These are phyloP conservation scores for Diaporthe batatas DNA, from an alignment of 2,329 filamentous ascomycete genomes.

Conservation along the genomic window DNA sequence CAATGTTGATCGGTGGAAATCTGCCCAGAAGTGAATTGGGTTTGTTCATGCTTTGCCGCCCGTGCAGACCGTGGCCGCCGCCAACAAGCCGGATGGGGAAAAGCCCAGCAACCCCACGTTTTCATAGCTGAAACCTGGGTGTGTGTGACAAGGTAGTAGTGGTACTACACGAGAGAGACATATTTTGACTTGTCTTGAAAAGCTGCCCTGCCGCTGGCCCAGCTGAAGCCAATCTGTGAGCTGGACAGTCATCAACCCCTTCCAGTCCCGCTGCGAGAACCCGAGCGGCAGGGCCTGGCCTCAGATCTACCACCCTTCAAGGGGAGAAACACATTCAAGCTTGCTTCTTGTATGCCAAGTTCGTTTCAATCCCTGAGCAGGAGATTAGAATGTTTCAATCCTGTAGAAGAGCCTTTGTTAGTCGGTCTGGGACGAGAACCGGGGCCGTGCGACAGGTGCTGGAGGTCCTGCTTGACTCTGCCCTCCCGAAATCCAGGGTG, in stretches of 20 bases:
- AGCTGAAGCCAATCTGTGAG: neutral
- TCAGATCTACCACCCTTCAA: neutral
- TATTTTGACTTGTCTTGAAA: neutral
- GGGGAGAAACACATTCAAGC: neutral
- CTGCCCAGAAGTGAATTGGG: conserved; percentile 25
- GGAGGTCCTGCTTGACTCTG: neutral
- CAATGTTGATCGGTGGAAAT: conserved; percentile 9
- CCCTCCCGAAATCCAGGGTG: neutral
- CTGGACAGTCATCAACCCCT: neutral
- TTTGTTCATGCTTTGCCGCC: conserved; percentile 16
- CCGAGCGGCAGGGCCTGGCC: neutral
- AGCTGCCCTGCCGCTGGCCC: neutral
- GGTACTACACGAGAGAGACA: conserved; percentile 16
- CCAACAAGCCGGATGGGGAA: conserved; percentile 7
- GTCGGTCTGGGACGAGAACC: neutral
- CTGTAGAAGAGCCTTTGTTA: neutral
- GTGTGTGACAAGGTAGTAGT: conserved; percentile 22
- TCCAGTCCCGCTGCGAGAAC: neutral
- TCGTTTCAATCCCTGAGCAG: conserved; percentile 21
- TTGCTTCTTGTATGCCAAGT: conserved; percentile 23
- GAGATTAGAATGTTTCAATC: conserved; percentile 33
- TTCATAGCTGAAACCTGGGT: conserved; percentile 17
- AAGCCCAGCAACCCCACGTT: conserved; percentile 31
- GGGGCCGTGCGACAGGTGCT: conserved; percentile 1
- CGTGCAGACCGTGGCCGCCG: neutral